Base-by-base conservation (phyloP, 1,284 basidiomycete species). In the Tremellales sp. region DNA sequence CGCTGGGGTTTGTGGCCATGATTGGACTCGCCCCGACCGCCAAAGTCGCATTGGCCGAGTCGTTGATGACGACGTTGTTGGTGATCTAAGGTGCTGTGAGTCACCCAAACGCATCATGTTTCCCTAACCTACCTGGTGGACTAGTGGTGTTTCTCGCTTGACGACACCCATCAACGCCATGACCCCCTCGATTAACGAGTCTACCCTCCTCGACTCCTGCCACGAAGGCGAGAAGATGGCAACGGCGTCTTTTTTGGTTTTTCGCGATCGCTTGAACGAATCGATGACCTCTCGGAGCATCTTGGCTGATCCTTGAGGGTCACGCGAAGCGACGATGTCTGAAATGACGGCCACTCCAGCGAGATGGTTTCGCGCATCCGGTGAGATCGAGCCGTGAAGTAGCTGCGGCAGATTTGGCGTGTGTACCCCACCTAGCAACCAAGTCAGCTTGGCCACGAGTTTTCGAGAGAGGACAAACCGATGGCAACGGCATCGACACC, bases 341-440 rank as follows among this genome's bases (percentile, higher is more conserved):
- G 89, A 92, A 45, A 97, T 87, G 45, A 97, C 83, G 5, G 94
- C 93, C 19, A 97, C 79, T 0, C 94, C 93, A 56, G 88, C 84
- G 17, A 93, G 75, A 0, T 75, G 51, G 21, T 70, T 63, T 50
- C 77, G 81, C 3, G 80, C 79, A 2, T 76, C 78, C 1, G 75
- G 72, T 2, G 84, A 83, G n/a, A 84, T 80, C 2, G 81, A 79
- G 8, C 84, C 84, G 65, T 90, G 82, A 12, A 89, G 65, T 10
- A 84, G 82, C 50, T 86, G 81, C 33, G 87, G 76, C 4, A 86
- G 72, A 68, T 90, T 92, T 1, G 76, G 79, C 0, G 80, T 80
- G 60, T 88, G 90, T 64, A 94, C 87, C 0, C 89, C 89, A 45
- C 88, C 89, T 91, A 53, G 3, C n/a, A n/a, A n/a, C 46, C 27